Evolutionary conservation across 1,284 basidiomycete genomes (phyloP).

Genomic region (Leccinum solheimii): DNA sequence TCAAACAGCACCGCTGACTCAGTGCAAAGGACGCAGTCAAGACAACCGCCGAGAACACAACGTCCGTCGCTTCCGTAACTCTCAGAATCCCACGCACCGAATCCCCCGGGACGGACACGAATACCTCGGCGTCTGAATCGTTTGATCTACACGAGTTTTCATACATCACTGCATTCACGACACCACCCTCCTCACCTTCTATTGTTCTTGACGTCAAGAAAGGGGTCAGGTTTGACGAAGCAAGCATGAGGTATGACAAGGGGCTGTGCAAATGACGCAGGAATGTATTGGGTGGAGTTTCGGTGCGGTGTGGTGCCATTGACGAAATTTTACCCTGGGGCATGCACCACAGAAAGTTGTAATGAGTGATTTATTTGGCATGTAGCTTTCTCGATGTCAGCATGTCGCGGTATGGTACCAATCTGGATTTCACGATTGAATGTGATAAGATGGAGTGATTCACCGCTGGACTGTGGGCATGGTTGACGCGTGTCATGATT

Average conservation of each 20-base stretch:
- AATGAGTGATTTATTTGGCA: conserved; percentile 3
- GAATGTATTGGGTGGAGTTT: conserved; percentile 13
- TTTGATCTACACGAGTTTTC: conserved; percentile 37
- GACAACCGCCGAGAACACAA: conserved; percentile 3
- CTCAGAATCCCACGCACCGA: conserved; percentile 11
- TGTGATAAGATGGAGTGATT: conserved; percentile 24
- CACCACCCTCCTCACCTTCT: conserved; percentile 33
- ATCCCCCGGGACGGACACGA: conserved; percentile 17
- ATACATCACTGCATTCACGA: conserved; percentile 34
- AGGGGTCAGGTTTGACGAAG: conserved; percentile 11
- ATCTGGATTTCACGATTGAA: conserved; percentile 26
- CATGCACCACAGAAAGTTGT: not conserved
- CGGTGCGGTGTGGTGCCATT: conserved; percentile 6
- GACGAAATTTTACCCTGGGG: not conserved
- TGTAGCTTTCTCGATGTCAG: conserved; percentile 20
- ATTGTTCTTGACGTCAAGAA: conserved; percentile 12
- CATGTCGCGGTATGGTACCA: conserved; percentile 2
- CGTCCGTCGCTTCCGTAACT: conserved; percentile 13
- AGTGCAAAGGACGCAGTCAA: conserved; percentile 11
- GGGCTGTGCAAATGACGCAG: conserved; percentile 3
- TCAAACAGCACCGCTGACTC: conserved; percentile 1
- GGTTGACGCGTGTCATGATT: conserved; percentile 24
- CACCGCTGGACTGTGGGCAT: conserved; percentile 11
- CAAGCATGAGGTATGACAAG: conserved; percentile 18
- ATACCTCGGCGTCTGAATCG: conserved; percentile 17